These are phyloP conservation scores for Metschnikowia lochheadii DNA, from an alignment of 805 yeast species.

Conservation along the genomic window DNA sequence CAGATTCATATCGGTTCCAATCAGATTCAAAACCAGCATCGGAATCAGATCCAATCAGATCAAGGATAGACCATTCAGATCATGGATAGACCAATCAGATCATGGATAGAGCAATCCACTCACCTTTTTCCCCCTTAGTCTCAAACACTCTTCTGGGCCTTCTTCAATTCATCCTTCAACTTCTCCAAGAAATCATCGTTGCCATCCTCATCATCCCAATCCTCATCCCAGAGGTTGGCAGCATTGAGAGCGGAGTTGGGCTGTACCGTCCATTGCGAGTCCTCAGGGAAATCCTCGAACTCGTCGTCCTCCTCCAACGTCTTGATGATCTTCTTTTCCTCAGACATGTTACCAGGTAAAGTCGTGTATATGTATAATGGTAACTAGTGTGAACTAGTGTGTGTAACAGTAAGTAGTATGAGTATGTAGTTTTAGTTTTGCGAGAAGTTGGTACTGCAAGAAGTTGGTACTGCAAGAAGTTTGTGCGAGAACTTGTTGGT, in stretches of 20 bases:
- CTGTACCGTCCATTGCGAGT: constrained; percentile 66
- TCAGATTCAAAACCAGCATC: too few species aligned
- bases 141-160: constrained; percentile 14
- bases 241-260: constrained; percentile 49
- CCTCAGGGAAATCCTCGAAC: constrained; percentile 94
- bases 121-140: background rate
- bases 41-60: too few species aligned
- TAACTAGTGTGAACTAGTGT: background rate
- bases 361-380: too few species aligned
- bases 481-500: too few species aligned
- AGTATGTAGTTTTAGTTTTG: too few species aligned
- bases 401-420: background rate
- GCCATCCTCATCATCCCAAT: constrained; percentile 95
- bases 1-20: too few species aligned
- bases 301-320: constrained; percentile 94
- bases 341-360: constrained; percentile 4
- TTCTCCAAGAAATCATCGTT: constrained; percentile 82
- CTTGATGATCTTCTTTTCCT: constrained; percentile 47
- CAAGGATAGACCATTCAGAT: too few species aligned
- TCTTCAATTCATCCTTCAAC: constrained; percentile 49
- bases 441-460: too few species aligned
- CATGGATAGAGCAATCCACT: background rate
- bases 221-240: constrained; percentile 86
- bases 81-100: too few species aligned
- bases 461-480: too few species aligned